phyloP scores from a whole-genome alignment of 2,329 filamentous ascomycete genomes.

The Fusarium goolgardi region DNA sequence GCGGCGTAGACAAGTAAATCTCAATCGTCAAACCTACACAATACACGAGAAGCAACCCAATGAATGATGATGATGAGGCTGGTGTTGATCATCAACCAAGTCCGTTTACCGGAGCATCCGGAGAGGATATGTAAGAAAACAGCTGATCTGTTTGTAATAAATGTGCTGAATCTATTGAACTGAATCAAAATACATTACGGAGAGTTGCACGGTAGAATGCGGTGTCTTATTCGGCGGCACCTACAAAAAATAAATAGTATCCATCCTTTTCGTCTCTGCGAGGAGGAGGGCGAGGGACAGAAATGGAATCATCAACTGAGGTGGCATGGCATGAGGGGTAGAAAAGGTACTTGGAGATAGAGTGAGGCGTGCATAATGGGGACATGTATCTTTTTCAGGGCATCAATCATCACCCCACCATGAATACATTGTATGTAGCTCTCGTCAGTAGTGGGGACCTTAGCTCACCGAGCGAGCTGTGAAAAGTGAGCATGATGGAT shows the following conservation, averaged over 20 bases:
- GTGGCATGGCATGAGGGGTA: constrained; percentile 35
- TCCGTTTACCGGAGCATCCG: constrained; percentile 41
- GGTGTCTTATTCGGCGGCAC: constrained; percentile 37
- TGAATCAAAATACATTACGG: constrained; percentile 14
- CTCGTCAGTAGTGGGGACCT: constrained; percentile 29
- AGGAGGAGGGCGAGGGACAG: neutral
- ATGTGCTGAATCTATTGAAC: neutral
- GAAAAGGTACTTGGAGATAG: constrained; percentile 22
- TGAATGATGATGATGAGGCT: constrained; percentile 8
- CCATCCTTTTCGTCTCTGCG: neutral
- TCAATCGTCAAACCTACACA: constrained; percentile 25
- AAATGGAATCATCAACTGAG: constrained; percentile 37
- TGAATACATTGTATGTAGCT: constrained; percentile 12
- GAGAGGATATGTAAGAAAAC: constrained; percentile 11
- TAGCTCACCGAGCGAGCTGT: neutral
- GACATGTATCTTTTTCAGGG: constrained; percentile 29
- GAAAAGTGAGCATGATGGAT: constrained; percentile 4
- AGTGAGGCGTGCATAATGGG: neutral
- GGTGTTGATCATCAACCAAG: constrained; percentile 4
- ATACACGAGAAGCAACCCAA: neutral
- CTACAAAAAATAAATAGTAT: constrained; percentile 8
- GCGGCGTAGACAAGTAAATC: constrained; percentile 20
- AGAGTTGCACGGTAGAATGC: constrained; percentile 34
- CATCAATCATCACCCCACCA: constrained; percentile 40
- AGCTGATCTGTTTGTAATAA: constrained; percentile 14